Conservation (phyloP, 768 basidiomycete genomes). For the Antrodiella citrinella region DNA sequence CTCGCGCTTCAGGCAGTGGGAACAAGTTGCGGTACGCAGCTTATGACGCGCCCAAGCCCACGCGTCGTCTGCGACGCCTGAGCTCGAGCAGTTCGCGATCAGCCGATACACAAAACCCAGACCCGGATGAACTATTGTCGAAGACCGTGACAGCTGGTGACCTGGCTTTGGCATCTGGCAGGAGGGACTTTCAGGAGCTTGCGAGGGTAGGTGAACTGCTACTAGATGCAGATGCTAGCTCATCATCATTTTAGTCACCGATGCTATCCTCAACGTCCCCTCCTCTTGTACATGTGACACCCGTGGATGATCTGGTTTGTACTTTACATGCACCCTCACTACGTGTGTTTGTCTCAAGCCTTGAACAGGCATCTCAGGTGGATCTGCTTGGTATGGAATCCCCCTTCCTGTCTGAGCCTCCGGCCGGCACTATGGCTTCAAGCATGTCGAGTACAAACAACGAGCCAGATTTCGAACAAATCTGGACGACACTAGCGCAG, state of each 20-base stretch:
- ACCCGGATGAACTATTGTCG: slow-evolving; percentile 17
- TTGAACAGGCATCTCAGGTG: slow-evolving; percentile 24
- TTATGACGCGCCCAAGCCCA: slow-evolving; percentile 54
- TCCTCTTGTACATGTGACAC: not conserved
- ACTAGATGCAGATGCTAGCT: not conserved
- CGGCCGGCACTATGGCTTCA: slow-evolving; percentile 5
- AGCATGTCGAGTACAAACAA: slow-evolving; percentile 9
- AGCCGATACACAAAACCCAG: slow-evolving; percentile 22
- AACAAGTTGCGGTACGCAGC: slow-evolving; percentile 58
- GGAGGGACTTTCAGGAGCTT: slow-evolving; percentile 23
- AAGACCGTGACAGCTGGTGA: slow-evolving; percentile 35
- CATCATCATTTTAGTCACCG: not conserved
- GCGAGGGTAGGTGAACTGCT: slow-evolving; percentile 13
- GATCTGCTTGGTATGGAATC: slow-evolving; percentile 75
- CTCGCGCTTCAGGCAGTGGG: slow-evolving; percentile 11
- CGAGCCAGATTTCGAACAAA: slow-evolving; percentile 39
- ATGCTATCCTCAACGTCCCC: not conserved
- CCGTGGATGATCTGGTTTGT: not conserved
- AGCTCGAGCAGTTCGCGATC: slow-evolving; percentile 31
- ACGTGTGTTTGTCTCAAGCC: not conserved
- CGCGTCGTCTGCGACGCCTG: slow-evolving; percentile 34
- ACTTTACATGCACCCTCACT: not conserved
- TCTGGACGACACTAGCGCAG: slow-evolving; percentile 48
- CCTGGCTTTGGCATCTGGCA: slow-evolving; percentile 32
- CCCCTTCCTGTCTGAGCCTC: slow-evolving; percentile 49